phyloP scores from a whole-genome alignment of 495 filamentous ascomycete genomes.

The Paragyromitra xinjiangensis region DNA sequence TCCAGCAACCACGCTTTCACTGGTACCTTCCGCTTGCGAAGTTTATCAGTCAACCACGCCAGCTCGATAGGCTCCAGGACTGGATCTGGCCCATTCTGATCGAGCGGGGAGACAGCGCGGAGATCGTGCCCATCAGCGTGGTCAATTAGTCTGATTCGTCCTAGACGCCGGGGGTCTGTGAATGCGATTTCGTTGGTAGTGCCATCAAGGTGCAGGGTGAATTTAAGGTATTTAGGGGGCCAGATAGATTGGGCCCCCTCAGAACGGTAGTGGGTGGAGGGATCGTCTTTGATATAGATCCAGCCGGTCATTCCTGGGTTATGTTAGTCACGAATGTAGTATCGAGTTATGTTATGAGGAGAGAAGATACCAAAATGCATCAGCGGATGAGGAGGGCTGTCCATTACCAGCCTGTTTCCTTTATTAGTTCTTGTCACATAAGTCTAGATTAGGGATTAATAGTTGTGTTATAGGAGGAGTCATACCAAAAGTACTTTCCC shows the following conservation, averaged over 20 bases:
- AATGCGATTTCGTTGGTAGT: conserved; percentile 78
- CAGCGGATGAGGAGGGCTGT: conserved; percentile 77
- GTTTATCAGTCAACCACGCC: conserved; percentile 73
- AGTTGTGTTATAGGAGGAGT: background rate
- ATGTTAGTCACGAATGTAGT: background rate
- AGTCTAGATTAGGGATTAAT: background rate
- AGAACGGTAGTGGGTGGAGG: conserved; percentile 79
- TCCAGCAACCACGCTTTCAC: conserved; percentile 88
- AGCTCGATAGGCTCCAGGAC: conserved; percentile 77
- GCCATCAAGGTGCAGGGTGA: conserved; percentile 72
- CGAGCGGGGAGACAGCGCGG: conserved; percentile 77
- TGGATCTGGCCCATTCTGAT: conserved; percentile 92
- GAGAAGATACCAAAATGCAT: conserved; percentile 89
- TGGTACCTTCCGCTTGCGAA: conserved; percentile 78
- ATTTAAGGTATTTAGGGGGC: conserved; percentile 93
- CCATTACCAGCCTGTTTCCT: conserved; percentile 61
- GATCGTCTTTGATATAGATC: conserved; percentile 81
- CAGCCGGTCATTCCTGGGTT: conserved; percentile 67
- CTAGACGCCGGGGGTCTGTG: conserved; percentile 80
- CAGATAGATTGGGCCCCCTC: conserved; percentile 71
- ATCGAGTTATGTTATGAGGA: background rate
- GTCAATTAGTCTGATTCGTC: conserved; percentile 80
- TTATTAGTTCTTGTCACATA: background rate
- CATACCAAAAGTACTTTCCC: conserved; percentile 94
- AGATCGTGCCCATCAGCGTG: conserved; percentile 75